Base-by-base conservation (phyloP, 2,329 filamentous ascomycete species). In the Parasarocladium wereldwijsianum region DNA sequence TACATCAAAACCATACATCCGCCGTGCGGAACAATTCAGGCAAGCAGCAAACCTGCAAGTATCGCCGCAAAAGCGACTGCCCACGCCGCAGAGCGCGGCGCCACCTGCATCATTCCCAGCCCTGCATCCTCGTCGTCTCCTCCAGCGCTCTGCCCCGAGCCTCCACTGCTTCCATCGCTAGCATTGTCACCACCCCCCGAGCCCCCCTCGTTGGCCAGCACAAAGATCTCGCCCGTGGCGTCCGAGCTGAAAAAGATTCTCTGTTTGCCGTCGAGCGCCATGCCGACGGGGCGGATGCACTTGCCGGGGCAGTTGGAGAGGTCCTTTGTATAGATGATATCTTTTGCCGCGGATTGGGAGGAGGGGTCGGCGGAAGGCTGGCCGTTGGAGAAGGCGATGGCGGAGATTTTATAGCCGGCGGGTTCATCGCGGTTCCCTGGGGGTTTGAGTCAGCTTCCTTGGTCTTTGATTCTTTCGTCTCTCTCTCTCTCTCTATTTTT, bases 201-300 rank as follows among this genome's bases (percentile, higher is more conserved):
- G 11, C 37, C 32, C 24, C 32, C 32, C 11, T 34, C 30, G 16
- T 34, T 27, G 24, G 18, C 30, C 31, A 72, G 43, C 4, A 78
- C 63, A 40, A 67, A 79, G 24, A 81, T 63, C 55, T 81, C 75
- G 5, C 74, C 76, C 1, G 72, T 74, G 10, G 58, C 46, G 45
- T 80, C 76, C 4, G 64, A 71, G 33, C 57, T 66, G 55, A 78
- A 64, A 50, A 67, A 80, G 7, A 81, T 49, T 6, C 74, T 54
- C 6, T 63, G 68, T 24, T 59, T 40, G 7, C 38, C 38, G 45
- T 70, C 64, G 38, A 60, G 55, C 1, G 60, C 61, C 6, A 80
- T 51, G 2, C 71, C 69, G 1, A 70, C 70, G 16, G 75, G 74
- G 3, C 74, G 60, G 52, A 80, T 72, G 49, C 74, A 80, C 4